These are phyloP conservation scores for Gracilaria vermiculophylla DNA, from an alignment of 23 red algal species.

Conservation along the genomic window DNA sequence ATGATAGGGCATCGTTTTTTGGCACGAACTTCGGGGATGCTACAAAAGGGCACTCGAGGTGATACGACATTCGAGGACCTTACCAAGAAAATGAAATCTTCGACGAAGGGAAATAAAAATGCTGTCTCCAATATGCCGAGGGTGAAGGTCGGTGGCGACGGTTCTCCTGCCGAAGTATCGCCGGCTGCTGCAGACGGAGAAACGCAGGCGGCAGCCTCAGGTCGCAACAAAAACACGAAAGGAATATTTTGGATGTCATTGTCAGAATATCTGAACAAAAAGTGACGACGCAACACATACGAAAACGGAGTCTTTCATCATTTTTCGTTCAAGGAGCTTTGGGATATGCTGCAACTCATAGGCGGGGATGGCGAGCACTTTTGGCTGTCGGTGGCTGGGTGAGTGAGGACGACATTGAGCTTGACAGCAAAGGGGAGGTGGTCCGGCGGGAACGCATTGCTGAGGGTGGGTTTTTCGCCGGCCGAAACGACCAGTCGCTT, in stretches of 20 bases:
- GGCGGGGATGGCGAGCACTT: too few relatives aligned
- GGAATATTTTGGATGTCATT: not conserved
- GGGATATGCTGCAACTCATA: too few relatives aligned
- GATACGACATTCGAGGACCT: not conserved
- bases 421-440: too few relatives aligned
- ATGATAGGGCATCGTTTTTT: conserved; percentile 47
- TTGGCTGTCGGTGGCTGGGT: too few relatives aligned
- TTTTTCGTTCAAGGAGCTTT: too few relatives aligned
- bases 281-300: not conserved
- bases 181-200: not conserved
- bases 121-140: not conserved
- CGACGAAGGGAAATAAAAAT: not conserved
- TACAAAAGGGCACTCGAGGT: not conserved
- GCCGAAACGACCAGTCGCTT: too few relatives aligned
- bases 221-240: not conserved
- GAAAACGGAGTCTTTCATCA: too few relatives aligned
- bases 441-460: too few relatives aligned
- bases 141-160: not conserved
- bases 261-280: conserved; percentile 24
- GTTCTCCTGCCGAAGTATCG: not conserved
- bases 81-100: conserved; percentile 4
- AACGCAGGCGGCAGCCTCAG: not conserved
- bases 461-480: too few relatives aligned
- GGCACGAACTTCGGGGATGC: not conserved
- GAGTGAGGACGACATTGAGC: too few relatives aligned